These are phyloP conservation scores for Venturia aucupariae DNA, from an alignment of 2,329 filamentous ascomycete genomes.

Conservation along the genomic window DNA sequence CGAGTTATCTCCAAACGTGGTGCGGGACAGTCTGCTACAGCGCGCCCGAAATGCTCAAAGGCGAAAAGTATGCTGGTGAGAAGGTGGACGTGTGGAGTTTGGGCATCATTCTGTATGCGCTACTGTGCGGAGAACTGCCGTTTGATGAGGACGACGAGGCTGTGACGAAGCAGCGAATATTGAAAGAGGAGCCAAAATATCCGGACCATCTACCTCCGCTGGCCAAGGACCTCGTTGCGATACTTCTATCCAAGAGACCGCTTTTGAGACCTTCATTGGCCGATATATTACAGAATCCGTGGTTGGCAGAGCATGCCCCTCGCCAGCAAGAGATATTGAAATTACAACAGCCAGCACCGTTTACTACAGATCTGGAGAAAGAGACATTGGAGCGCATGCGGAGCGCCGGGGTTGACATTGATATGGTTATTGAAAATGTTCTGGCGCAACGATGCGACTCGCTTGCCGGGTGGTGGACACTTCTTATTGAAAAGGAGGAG, in stretches of 20 bases:
- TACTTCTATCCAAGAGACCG: slow-evolving; percentile 83
- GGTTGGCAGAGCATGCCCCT: slow-evolving; percentile 76
- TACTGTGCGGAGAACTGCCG: slow-evolving; percentile 76
- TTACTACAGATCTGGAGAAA: slow-evolving; percentile 79
- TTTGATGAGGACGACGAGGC: slow-evolving; percentile 95
- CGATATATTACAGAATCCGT: slow-evolving; percentile 81
- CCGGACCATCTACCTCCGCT: slow-evolving; percentile 71
- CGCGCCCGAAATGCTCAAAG: slow-evolving; percentile 95
- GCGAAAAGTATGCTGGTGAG: slow-evolving; percentile 94
- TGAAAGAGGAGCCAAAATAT: slow-evolving; percentile 77
- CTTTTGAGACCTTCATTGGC: slow-evolving; percentile 70
- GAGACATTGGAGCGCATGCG: slow-evolving; percentile 89
- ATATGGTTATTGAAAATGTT: slow-evolving; percentile 90
- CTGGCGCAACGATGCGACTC: slow-evolving; percentile 81
- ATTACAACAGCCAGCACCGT: slow-evolving; percentile 68
- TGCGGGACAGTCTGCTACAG: slow-evolving; percentile 97
- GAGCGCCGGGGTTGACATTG: slow-evolving; percentile 86
- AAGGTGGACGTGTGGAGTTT: slow-evolving; percentile 97
- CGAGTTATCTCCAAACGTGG: slow-evolving; percentile 92
- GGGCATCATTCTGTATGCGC: slow-evolving; percentile 74
- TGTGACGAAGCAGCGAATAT: slow-evolving; percentile 73
- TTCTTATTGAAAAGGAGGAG: slow-evolving; percentile 89
- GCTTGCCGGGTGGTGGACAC: slow-evolving; percentile 90
- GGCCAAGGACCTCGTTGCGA: slow-evolving; percentile 65
- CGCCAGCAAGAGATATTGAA: slow-evolving; percentile 86